Base-by-base conservation (phyloP, 2,329 filamentous ascomycete species). In the Colletotrichum karsti region DNA sequence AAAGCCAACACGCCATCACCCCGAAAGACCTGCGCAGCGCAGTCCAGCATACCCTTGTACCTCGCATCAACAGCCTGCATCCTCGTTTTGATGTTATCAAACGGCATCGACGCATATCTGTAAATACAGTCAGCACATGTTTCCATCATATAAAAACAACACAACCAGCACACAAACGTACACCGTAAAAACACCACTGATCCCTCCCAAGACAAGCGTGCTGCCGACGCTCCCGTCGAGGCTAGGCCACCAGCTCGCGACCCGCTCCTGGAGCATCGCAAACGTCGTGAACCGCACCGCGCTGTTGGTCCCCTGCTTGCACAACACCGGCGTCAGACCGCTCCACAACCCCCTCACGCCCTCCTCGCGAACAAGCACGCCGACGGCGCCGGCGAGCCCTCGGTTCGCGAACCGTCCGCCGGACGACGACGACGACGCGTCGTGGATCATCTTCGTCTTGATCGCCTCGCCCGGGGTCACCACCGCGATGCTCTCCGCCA, bases 11-110 rank as follows among this genome's bases (percentile, higher is more conserved):
- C 22, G 5, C 64, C 65, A 15, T 68, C 41, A 3, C n/a, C 42
- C 5, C 33, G 42, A 8, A 57, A 24, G 3, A 42, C 56, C 24
- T 51, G 51, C 33, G 48, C 50, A 3, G 63, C 63, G 41, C 63
- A 67, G 51, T 67, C 57, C 13, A 67, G 15, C 63, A 67, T 67
- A 10, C 63, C 42, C 13, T 30, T 24, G 44, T 62, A 64, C 33
- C 37, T 20, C 10, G 51, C 30, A 22, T 48, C 53, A 24, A 62
- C 62, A 13, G 62, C 18, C 28, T 55, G 44, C 57, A 62, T 67
- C 30, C 57, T 58, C 28, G 44, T 69, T 35, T 67, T 62, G 67
- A 55, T 67, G 18, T 55, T 67, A n/a, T 54, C 51, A 33, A 58
- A 55, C n/a, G 51, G 63, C 53, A 54, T 67, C 18, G 51, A 67